These are phyloP conservation scores for Pythium sukuiense DNA, from an alignment of 352 stramenopile species.

Conservation along the genomic window DNA sequence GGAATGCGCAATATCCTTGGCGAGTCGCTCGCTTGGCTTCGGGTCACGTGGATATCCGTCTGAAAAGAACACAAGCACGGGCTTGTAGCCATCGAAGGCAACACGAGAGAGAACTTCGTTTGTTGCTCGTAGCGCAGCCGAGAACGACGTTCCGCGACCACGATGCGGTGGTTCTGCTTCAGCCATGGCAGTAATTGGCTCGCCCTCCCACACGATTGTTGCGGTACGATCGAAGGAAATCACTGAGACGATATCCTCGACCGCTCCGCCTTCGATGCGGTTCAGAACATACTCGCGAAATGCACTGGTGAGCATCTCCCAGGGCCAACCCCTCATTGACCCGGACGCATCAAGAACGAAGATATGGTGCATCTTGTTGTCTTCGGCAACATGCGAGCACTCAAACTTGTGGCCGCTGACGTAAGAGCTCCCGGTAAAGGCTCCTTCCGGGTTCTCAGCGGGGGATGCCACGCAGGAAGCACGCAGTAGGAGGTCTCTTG, in stretches of 20 bases:
- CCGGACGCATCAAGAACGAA: conserved; percentile 82
- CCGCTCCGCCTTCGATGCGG: conserved; percentile 48
- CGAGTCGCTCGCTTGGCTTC: conserved; percentile 47
- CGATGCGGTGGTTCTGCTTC: conserved; percentile 32
- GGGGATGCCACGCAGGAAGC: conserved; percentile 65
- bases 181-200: conserved; percentile 47
- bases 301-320: conserved; percentile 54
- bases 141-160: conserved; percentile 54
- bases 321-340: conserved; percentile 67
- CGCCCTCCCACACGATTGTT: conserved; percentile 50
- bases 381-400: conserved; percentile 56
- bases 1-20: conserved; percentile 43
- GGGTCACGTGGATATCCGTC: conserved; percentile 60
- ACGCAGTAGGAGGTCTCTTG: conserved; percentile 57
- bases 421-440: conserved; percentile 52
- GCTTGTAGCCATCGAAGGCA: conserved; percentile 58
- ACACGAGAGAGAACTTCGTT: conserved; percentile 73
- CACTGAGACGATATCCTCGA: conserved; percentile 71
- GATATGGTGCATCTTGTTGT: conserved; percentile 67
- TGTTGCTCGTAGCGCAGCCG: conserved; percentile 47
- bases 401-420: conserved; percentile 72
- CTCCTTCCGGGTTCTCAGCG: conserved; percentile 25
- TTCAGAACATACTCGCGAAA: conserved; percentile 71
- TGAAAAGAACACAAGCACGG: conserved; percentile 78
- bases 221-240: conserved; percentile 56